Conservation (phyloP, 805 yeast species). For the Saturnispora bothae region DNA sequence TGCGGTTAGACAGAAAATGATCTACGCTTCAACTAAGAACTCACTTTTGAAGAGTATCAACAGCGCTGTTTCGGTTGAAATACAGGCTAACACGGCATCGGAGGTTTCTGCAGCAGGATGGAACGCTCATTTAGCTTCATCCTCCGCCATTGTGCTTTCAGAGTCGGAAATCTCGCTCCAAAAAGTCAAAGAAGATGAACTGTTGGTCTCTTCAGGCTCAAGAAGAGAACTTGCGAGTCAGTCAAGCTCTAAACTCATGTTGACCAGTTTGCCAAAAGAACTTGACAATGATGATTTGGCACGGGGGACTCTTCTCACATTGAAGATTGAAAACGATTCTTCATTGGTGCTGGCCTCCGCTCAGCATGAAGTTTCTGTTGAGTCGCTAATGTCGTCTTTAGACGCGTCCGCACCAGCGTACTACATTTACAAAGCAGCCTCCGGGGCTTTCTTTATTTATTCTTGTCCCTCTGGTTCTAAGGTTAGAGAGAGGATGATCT, state of each 20-base stretch:
- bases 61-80: constrained; percentile 26
- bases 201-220: constrained; percentile 15
- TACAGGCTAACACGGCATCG: constrained; percentile 20
- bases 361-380: neutral
- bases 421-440: constrained; percentile 3
- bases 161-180: constrained; percentile 45
- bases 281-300: neutral
- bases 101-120: constrained; percentile 47
- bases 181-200: constrained; percentile 35
- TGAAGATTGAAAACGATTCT: constrained; percentile 9
- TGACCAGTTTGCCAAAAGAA: neutral
- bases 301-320: neutral
- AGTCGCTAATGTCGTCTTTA: neutral
- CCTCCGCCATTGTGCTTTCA: constrained; percentile 39
- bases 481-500: constrained; percentile 85
- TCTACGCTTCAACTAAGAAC: constrained; percentile 84
- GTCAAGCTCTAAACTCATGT: constrained; percentile 4
- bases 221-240: constrained; percentile 6
- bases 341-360: neutral
- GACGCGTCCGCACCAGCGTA: constrained; percentile 7
- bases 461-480: constrained; percentile 86
- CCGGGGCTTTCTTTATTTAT: constrained; percentile 50
- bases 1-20: constrained; percentile 76
- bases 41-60: constrained; percentile 58
- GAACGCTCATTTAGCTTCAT: constrained; percentile 28